phyloP scores from a whole-genome alignment of 108 stramenopile species.

The Stephanodiscus triporus region DNA sequence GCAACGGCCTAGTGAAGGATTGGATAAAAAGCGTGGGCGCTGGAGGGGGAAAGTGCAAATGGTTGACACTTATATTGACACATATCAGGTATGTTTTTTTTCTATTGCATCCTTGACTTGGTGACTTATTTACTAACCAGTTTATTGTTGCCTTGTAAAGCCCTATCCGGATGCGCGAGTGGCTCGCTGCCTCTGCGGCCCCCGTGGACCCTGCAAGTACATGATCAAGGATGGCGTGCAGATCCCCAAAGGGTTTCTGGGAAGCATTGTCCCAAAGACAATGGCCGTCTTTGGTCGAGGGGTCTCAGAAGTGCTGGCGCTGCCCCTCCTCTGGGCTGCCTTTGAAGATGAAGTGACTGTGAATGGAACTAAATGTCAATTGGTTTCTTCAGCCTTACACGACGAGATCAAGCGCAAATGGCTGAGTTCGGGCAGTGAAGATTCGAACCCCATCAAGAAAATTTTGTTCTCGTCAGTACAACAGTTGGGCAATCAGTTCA shows the following conservation, averaged over 20 bases:
- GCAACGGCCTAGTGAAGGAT: neutral
- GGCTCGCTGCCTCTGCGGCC: neutral
- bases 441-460: no score
- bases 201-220: conserved; percentile 3
- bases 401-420: no score
- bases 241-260: neutral
- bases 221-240: neutral
- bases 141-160: neutral
- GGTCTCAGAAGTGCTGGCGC: neutral
- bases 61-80: conserved; percentile 9
- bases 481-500: no score
- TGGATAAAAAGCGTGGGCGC: neutral
- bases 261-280: neutral
- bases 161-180: neutral
- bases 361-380: no score
- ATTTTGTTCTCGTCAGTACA: no score
- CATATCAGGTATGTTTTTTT: no score
- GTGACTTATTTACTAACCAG: no score
- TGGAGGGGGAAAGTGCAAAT: neutral
- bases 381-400: no score
- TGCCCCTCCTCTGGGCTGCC: neutral
- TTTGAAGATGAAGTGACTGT: neutral
- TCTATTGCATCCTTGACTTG: no score
- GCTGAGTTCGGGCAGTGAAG: no score
- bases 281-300: neutral